Percentiles rank a stretch among this genome's conserved stretches.
Evolutionary conservation across 441 rosid genomes (phyloP).

Genomic region (Cnidoscolus chayamansa): DNA sequence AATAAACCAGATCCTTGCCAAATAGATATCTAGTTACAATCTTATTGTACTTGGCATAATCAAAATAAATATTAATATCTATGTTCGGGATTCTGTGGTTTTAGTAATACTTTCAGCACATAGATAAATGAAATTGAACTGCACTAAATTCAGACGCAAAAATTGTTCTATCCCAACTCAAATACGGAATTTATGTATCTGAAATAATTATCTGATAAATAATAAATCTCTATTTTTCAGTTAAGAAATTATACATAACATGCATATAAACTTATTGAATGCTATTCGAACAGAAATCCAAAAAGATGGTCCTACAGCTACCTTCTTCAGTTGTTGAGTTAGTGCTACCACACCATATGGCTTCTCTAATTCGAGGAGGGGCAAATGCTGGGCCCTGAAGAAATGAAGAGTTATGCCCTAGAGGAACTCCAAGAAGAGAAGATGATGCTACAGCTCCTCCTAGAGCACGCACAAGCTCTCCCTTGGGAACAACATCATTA

Average conservation of each 20-base stretch:
- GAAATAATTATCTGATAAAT: background rate
- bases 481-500: constrained; percentile 36
- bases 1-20: background rate
- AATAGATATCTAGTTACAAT: too few species aligned
- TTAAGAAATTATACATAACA: background rate
- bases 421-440: constrained; percentile 87
- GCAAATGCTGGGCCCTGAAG: constrained; percentile 99
- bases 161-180: background rate
- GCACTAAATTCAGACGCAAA: background rate
- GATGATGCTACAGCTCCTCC: constrained; percentile 78
- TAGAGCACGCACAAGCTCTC: constrained; percentile 84
- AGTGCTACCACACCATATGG: constrained; percentile 99
- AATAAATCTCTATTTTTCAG: background rate
- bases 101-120: background rate
- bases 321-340: constrained; percentile 94
- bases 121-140: background rate
- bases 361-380: constrained; percentile 95
- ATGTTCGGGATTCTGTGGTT: background rate
- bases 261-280: background rate
- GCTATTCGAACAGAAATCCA: background rate
- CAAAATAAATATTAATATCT: background rate
- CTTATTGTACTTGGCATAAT: background rate
- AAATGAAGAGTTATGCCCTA: constrained; percentile 96
- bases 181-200: background rate
- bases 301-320: constrained; percentile 15